Conservation (phyloP, 768 basidiomycete species). For the Pleurotus citrinopileatus region DNA sequence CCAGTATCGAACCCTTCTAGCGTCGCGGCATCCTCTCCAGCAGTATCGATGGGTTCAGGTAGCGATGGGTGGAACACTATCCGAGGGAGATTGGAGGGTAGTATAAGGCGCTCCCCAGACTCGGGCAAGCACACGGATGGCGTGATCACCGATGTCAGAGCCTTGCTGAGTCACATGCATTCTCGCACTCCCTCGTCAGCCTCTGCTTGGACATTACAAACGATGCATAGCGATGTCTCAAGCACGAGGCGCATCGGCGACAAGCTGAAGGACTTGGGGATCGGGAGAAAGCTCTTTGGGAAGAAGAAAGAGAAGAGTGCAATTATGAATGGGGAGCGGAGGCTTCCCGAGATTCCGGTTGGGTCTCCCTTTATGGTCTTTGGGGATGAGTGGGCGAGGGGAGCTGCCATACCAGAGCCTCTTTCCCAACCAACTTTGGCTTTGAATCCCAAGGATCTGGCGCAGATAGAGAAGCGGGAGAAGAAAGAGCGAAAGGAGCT, state of each 20-base stretch:
- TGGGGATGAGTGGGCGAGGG: neutral
- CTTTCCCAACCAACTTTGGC: neutral
- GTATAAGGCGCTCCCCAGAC: neutral
- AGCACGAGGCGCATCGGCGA: neutral
- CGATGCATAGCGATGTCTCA: neutral
- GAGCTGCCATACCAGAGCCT: neutral
- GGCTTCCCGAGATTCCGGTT: neutral
- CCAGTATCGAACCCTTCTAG: neutral
- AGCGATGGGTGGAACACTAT: neutral
- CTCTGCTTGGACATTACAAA: neutral
- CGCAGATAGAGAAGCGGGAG: neutral
- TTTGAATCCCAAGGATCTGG: neutral
- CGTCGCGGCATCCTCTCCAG: neutral
- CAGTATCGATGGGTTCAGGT: neutral
- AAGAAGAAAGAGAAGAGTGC: neutral
- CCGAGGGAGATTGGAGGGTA: constrained; percentile 2
- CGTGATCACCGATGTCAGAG: neutral
- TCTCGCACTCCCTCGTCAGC: neutral
- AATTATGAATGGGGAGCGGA: neutral
- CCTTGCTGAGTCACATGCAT: neutral
- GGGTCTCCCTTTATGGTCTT: neutral
- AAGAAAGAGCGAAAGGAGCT: neutral
- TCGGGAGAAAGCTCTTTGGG: neutral
- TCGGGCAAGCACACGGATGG: neutral
- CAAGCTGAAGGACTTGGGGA: neutral